Conservation (phyloP, 257 asterid species). For the Dorcoceras hygrometricum region DNA sequence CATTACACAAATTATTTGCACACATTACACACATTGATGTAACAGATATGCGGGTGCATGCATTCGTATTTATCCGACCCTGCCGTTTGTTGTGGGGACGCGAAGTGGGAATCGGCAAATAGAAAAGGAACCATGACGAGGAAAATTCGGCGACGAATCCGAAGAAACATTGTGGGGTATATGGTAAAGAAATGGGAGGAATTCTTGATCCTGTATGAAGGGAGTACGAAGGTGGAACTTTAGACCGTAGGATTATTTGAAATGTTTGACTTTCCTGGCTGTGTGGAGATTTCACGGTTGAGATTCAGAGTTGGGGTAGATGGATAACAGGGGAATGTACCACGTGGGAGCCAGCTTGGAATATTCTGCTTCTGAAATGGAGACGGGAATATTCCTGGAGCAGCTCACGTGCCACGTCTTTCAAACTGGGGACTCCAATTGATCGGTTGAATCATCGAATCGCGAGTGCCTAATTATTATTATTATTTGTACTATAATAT, state of each 20-base stretch:
- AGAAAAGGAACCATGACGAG: conserved; percentile 50
- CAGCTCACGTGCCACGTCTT: conserved; percentile 83
- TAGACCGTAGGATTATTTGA: conserved; percentile 2
- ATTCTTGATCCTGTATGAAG: conserved; percentile 21
- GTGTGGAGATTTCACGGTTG: conserved; percentile 6
- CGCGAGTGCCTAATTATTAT: no score
- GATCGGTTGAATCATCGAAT: background rate
- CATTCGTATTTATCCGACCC: conserved; percentile 24
- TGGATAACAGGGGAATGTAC: background rate
- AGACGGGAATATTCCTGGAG: conserved; percentile 64
- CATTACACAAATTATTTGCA: conserved; percentile 15
- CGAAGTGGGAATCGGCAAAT: conserved; percentile 11
- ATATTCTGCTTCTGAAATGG: conserved; percentile 52
- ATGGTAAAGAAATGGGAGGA: conserved; percentile 1
- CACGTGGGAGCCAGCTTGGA: conserved; percentile 38
- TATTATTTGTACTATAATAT: no score
- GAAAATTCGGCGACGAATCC: conserved; percentile 69
- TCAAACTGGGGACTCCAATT: conserved; percentile 30
- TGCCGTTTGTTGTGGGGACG: conserved; percentile 7
- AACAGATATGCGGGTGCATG: conserved; percentile 9
- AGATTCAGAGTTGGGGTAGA: conserved; percentile 18
- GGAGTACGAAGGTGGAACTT: background rate
- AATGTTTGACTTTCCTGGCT: background rate
- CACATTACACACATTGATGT: background rate
- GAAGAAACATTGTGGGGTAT: conserved; percentile 40